Base-by-base conservation (phyloP, 2,329 filamentous ascomycete genomes). In the Cytospora chrysosperma region DNA sequence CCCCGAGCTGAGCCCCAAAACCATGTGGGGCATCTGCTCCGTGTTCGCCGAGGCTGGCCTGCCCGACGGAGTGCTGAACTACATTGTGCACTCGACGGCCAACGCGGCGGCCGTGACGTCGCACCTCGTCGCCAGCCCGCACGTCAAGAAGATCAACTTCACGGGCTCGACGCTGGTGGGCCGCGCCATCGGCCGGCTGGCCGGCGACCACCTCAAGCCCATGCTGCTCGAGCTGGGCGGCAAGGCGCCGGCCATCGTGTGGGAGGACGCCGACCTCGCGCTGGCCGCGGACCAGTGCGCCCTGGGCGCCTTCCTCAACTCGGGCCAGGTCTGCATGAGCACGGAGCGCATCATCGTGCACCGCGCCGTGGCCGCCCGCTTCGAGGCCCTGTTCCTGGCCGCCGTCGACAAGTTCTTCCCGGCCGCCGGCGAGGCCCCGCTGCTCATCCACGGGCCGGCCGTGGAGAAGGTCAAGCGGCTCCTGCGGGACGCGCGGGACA, bases 321-420 rank as follows among this genome's bases (percentile, higher is more conserved):
- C 81, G 2, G 92, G 92, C 0, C 92, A 96, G 77, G 86, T 95
- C 53, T 96, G 92, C 81, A 95, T 96, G 91, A 83, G 84, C 21
- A 95, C 92, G 0, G 92, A 96, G 76, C 85, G 88, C 30, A 88
- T 95, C 34, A 70, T 87, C 10, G 81, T 87, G 4, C 83, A 86
- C 73, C 77, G 78, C 64, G 74, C 75, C 26, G 68, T 87, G 50
- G 74, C 71, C 10, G 72, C 71, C 1, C 72, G 75, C n/a, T 87
- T 87, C 65, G 78, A 79, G 64, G 69, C 74, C 51, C 78, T 77
- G 67, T 69, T 85, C 4, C 70, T 72, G 13, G 73, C 67, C 3
- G 72, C 79, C 21, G 73, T 81, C 19, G 74, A 76, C 27, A 71
- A 73, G 27, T 74, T 83, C 54, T 82, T 80, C 64, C 76, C 79